These are phyloP conservation scores for Pelargonium fulgidum DNA, from an alignment of 441 rosid genomes.

Conservation along the genomic window DNA sequence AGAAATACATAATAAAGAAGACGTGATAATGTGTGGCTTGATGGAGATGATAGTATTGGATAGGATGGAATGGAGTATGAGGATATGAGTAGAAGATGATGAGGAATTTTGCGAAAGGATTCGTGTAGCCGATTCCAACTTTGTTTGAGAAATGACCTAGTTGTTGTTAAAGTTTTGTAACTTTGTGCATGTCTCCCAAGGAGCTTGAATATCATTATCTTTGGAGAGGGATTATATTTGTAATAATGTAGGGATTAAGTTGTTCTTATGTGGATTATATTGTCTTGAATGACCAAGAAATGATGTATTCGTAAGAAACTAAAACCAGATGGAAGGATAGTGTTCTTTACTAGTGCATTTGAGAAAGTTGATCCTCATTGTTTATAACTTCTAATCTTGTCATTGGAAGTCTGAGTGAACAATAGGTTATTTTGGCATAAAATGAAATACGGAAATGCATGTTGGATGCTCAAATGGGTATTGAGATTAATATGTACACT, in stretches of 20 bases:
- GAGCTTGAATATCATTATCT: background rate
- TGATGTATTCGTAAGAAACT: background rate
- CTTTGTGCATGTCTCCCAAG: background rate
- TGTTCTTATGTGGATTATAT: background rate
- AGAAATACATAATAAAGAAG: too few relatives aligned
- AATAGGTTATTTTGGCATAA: background rate
- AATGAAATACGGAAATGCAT: background rate
- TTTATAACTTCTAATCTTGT: too few relatives aligned
- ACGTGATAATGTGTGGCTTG: too few relatives aligned
- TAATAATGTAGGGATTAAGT: background rate
- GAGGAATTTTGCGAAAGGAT: too few relatives aligned
- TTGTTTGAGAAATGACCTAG: too few relatives aligned
- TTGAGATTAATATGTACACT: background rate
- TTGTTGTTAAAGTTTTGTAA: background rate
- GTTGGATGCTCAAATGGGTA: background rate
- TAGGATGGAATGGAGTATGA: too few relatives aligned
- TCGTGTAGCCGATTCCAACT: too few relatives aligned
- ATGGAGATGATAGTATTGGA: too few relatives aligned
- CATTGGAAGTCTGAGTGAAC: background rate
- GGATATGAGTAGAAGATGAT: too few relatives aligned
- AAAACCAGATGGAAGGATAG: background rate
- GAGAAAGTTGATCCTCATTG: too few relatives aligned
- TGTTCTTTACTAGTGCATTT: too few relatives aligned
- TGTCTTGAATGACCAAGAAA: conserved; percentile 3
- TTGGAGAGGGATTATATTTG: background rate